Evolutionary conservation across 1,284 basidiomycete genomes (phyloP).

Genomic region (Clitocybe nebularis): DNA sequence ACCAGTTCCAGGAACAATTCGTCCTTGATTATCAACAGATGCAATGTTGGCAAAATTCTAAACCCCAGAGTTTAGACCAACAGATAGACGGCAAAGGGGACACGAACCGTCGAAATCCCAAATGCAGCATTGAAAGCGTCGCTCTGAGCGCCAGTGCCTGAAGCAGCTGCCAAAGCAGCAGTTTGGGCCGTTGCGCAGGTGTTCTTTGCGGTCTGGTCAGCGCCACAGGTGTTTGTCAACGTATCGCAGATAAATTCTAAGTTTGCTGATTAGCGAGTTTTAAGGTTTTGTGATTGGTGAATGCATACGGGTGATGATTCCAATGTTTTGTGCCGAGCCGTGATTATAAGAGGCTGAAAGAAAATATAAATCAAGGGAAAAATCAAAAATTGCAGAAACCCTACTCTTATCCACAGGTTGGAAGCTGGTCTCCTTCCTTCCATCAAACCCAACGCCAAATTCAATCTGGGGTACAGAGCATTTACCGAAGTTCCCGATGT

Average conservation of each 20-base stretch:
- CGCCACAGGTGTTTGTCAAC: slow-evolving; percentile 40
- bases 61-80: no score
- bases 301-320: slow-evolving; percentile 44
- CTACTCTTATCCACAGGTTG: slow-evolving; percentile 40
- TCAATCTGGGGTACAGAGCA: slow-evolving; percentile 58
- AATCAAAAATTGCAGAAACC: slow-evolving; percentile 10
- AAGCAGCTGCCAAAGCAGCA: slow-evolving; percentile 33
- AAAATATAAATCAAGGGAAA: slow-evolving; percentile 10
- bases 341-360: slow-evolving; percentile 41
- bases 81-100: background rate
- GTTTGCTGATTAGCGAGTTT: background rate
- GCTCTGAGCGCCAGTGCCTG: slow-evolving; percentile 44
- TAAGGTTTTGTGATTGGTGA: background rate
- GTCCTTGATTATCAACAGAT: slow-evolving; percentile 33
- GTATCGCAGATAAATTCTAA: slow-evolving; percentile 45
- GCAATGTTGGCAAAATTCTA: slow-evolving; percentile 29
- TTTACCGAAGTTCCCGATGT: slow-evolving; percentile 50
- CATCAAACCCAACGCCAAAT: slow-evolving; percentile 57
- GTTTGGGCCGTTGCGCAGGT: slow-evolving; percentile 36
- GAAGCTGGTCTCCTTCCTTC: slow-evolving; percentile 55
- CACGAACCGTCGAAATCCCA: slow-evolving; percentile 33
- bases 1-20: slow-evolving; percentile 25
- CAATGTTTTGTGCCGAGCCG: slow-evolving; percentile 49
- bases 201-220: slow-evolving; percentile 40
- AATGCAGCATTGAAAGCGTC: slow-evolving; percentile 51